A percentile compares a stretch with the other conserved stretches of the same genome.
Conservation (phyloP, 352 stramenopile genomes). For the Phytophthora macrochlamydospora region DNA sequence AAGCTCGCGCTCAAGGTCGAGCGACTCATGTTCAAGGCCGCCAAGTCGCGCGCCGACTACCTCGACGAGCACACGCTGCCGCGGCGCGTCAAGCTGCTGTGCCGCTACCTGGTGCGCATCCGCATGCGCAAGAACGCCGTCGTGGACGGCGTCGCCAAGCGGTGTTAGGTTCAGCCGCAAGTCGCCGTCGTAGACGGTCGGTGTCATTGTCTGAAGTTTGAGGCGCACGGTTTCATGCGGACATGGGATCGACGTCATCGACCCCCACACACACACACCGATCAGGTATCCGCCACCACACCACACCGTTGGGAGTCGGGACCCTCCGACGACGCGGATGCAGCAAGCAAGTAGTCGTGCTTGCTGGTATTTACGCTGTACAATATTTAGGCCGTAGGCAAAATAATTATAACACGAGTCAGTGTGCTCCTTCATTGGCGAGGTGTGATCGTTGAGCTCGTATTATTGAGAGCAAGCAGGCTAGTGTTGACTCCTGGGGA, state of each 20-base stretch:
- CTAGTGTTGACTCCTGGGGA: slow-evolving; percentile 3
- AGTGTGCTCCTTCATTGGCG: not conserved
- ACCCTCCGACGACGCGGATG: slow-evolving; percentile 1
- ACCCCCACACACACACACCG: not conserved
- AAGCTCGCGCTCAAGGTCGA: slow-evolving; percentile 69
- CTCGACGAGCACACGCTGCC: slow-evolving; percentile 52
- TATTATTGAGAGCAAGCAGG: not conserved
- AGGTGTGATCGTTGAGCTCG: no score
- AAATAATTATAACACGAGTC: slow-evolving; percentile 16
- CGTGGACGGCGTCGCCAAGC: slow-evolving; percentile 24
- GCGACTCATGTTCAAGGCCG: slow-evolving; percentile 60
- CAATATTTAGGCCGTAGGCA: slow-evolving; percentile 15
- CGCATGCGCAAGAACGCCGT: slow-evolving; percentile 65
- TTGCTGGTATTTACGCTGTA: slow-evolving; percentile 34
- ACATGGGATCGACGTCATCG: not conserved
- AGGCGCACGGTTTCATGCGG: not conserved
- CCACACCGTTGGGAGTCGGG: not conserved
- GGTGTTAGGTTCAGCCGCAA: slow-evolving; percentile 10
- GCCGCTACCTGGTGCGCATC: slow-evolving; percentile 59
- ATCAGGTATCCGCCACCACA: not conserved
- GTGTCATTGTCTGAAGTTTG: not conserved
- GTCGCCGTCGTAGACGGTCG: no score
- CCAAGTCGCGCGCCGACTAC: slow-evolving; percentile 58
- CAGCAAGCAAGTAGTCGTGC: slow-evolving; percentile 16
- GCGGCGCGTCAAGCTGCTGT: slow-evolving; percentile 56